These are phyloP conservation scores for Fusarium mangiferae DNA, from an alignment of 2,329 filamentous ascomycete species.

Conservation along the genomic window DNA sequence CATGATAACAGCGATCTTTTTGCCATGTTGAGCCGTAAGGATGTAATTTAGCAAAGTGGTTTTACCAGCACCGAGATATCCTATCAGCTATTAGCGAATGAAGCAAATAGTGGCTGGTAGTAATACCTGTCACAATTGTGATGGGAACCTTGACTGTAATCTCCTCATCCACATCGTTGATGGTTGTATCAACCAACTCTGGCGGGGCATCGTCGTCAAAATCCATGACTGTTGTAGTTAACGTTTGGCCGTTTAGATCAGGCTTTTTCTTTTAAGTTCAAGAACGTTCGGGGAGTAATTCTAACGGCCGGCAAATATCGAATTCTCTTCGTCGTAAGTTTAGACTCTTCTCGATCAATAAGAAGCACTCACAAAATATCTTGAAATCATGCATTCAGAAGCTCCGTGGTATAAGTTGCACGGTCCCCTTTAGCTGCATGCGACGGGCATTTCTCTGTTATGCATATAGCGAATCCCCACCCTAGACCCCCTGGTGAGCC, in stretches of 20 bases:
- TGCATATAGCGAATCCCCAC: constrained; percentile 39
- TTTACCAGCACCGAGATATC: constrained; percentile 95
- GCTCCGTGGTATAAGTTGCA: constrained; percentile 23
- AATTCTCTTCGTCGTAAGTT: not conserved
- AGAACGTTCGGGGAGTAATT: not conserved
- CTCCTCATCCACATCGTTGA: constrained; percentile 57
- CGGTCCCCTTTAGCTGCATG: constrained; percentile 38
- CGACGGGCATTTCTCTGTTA: not conserved
- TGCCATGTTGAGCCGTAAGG: constrained; percentile 91
- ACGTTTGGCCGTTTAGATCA: not conserved
- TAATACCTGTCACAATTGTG: constrained; percentile 80
- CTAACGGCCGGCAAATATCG: not conserved
- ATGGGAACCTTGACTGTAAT: constrained; percentile 77
- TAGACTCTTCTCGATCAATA: not conserved
- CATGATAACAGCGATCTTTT: constrained; percentile 97
- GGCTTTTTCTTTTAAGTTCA: not conserved
- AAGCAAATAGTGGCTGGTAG: not conserved
- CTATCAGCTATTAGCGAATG: constrained; percentile 56
- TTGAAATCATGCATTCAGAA: not conserved
- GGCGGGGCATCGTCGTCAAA: constrained; percentile 75
- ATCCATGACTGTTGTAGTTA: constrained; percentile 59
- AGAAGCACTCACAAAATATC: not conserved
- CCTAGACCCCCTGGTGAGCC: not conserved
- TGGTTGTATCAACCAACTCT: constrained; percentile 64
- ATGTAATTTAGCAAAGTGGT: constrained; percentile 97